phyloP scores from a whole-genome alignment of 768 basidiomycete genomes.

The Lactifluus volemus region DNA sequence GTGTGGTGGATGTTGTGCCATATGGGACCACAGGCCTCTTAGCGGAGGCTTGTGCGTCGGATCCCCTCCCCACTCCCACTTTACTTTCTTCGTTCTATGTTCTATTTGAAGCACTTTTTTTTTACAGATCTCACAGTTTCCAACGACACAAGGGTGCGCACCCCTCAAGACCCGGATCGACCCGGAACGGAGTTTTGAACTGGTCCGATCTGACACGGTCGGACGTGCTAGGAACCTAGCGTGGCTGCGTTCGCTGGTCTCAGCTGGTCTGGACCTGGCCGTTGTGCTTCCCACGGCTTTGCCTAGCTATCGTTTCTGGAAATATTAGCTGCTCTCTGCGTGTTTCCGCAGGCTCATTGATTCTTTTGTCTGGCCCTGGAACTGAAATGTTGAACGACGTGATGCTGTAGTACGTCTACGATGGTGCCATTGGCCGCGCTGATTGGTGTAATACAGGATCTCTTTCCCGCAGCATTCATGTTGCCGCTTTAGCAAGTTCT shows the following conservation, averaged over 20 bases:
- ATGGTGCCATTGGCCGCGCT: background rate
- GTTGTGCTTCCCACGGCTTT: background rate
- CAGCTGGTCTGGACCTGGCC: background rate
- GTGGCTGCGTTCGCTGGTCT: background rate
- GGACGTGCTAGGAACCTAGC: background rate
- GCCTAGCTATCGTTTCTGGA: background rate
- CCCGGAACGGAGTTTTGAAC: background rate
- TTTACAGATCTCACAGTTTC: background rate
- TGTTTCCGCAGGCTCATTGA: background rate
- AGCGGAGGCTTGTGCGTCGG: constrained; percentile 7
- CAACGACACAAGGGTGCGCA: background rate
- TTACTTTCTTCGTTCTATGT: background rate
- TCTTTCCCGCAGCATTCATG: background rate
- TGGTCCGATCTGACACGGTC: background rate
- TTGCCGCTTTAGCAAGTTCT: background rate
- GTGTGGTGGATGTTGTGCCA: constrained; percentile 4
- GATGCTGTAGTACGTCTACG: background rate
- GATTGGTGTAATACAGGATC: background rate
- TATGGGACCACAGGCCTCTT: constrained; percentile 1
- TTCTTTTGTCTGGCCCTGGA: no score
- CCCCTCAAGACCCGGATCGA: constrained; percentile 1
- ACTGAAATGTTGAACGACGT: background rate
- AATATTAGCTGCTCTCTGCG: background rate
- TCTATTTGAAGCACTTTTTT: constrained; percentile 1
- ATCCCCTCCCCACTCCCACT: background rate